Conservation (phyloP, 176 grass and related monocot species). For the Triticum monococcum region DNA sequence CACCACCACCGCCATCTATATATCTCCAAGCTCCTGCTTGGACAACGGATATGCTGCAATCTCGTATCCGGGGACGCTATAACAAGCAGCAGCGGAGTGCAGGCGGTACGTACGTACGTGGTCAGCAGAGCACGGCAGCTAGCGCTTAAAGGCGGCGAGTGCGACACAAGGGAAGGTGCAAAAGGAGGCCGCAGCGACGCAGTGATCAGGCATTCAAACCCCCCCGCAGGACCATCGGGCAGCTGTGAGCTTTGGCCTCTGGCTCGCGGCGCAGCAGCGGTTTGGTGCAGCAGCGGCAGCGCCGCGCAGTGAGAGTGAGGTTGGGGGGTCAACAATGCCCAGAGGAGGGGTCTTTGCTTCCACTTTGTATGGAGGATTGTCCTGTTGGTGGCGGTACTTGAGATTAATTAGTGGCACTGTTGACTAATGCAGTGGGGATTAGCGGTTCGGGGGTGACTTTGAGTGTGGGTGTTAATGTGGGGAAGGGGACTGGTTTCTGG, state of each 20-base stretch:
- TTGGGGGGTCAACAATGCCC: constrained; percentile 14
- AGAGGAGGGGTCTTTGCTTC: background rate
- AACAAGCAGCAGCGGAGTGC: background rate
- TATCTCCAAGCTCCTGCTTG: background rate
- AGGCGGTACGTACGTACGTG: background rate
- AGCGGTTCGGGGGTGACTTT: background rate
- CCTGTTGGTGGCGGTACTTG: background rate
- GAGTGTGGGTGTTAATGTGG: constrained; percentile 11
- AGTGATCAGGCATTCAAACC: constrained; percentile 39
- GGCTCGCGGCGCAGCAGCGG: background rate
- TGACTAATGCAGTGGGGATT: constrained; percentile 7
- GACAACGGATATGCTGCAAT: background rate
- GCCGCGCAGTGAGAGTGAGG: background rate
- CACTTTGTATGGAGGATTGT: background rate
- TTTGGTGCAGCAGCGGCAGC: background rate
- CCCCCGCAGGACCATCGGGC: constrained; percentile 30
- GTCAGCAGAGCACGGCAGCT: background rate
- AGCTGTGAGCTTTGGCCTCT: constrained; percentile 1
- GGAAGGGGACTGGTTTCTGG: background rate
- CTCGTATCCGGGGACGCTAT: background rate
- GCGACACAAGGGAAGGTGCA: constrained; percentile 58
- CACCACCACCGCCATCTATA: constrained; percentile 12
- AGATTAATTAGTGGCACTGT: constrained; percentile 7
- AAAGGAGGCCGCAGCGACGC: constrained; percentile 20
- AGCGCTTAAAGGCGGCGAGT: constrained; percentile 46